phyloP scores from a whole-genome alignment of 2,329 filamentous ascomycete genomes.

The Beauveria sp. region DNA sequence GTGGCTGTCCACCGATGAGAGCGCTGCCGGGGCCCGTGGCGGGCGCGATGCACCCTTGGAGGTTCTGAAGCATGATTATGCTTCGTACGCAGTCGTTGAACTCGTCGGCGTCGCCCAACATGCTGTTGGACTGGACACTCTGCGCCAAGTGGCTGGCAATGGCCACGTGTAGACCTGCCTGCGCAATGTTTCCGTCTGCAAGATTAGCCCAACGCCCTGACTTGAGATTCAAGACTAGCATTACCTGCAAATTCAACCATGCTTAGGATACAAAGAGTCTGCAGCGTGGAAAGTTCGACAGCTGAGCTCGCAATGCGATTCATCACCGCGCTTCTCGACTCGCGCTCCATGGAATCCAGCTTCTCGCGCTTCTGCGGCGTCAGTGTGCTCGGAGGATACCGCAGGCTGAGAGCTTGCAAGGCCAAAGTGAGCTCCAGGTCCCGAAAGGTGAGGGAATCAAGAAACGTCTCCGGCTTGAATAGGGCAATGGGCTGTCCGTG shows the following conservation, averaged over 20 bases:
- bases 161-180: slow-evolving; percentile 17
- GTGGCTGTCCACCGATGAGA: slow-evolving; percentile 7
- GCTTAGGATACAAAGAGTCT: slow-evolving; percentile 29
- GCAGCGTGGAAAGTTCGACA: slow-evolving; percentile 30
- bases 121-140: slow-evolving; percentile 14
- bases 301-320: slow-evolving; percentile 26
- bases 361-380: slow-evolving; percentile 12
- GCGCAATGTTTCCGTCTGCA: slow-evolving; percentile 18
- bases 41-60: slow-evolving; percentile 26
- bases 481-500: slow-evolving; percentile 42
- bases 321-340: slow-evolving; percentile 21
- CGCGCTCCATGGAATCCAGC: slow-evolving; percentile 11
- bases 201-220: neutral
- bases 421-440: slow-evolving; percentile 27
- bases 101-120: slow-evolving; percentile 17
- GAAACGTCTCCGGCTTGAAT: slow-evolving; percentile 33
- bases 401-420: slow-evolving; percentile 31
- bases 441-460: slow-evolving; percentile 29
- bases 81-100: slow-evolving; percentile 30
- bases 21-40: slow-evolving; percentile 3
- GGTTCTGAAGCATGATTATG: slow-evolving; percentile 33
- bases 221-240: neutral
- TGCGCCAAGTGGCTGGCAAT: slow-evolving; percentile 19
- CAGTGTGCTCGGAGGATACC: slow-evolving; percentile 27
- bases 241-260: slow-evolving; percentile 29